Conservation (phyloP, 305 asterid genomes). For the Striga hermonthica region DNA sequence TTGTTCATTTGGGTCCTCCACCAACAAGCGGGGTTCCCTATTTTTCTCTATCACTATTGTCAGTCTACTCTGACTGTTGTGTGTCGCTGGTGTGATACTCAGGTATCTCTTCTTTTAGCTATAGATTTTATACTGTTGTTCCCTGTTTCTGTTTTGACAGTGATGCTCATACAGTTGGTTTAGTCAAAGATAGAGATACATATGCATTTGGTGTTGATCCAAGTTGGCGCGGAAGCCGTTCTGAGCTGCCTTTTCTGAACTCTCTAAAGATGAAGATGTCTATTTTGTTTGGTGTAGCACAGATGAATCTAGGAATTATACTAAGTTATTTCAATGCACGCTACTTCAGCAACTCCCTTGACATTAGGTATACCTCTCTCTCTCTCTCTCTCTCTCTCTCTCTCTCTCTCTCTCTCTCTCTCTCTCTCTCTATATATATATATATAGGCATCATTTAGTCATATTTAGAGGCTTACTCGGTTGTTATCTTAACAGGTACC, state of each 20-base stretch:
- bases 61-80: constrained; percentile 7
- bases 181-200: constrained; percentile 61
- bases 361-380: constrained; percentile 57
- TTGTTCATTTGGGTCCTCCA: background rate
- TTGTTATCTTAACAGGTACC: constrained; percentile 59
- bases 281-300: constrained; percentile 80
- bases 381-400: constrained; percentile 4
- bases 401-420: constrained; percentile 20
- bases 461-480: constrained; percentile 37
- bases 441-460: constrained; percentile 10
- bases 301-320: constrained; percentile 89
- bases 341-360: constrained; percentile 66
- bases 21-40: background rate
- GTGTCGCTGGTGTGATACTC: constrained; percentile 8
- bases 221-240: constrained; percentile 96
- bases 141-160: constrained; percentile 44
- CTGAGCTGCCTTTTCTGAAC: constrained; percentile 93
- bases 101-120: background rate
- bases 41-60: constrained; percentile 1
- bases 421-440: constrained; percentile 13
- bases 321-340: constrained; percentile 86
- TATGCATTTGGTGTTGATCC: constrained; percentile 98
- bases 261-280: constrained; percentile 97
- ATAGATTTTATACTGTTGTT: constrained; percentile 20
- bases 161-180: constrained; percentile 65